Percentiles rank a stretch among this genome's conserved stretches.
phyloP scores from a whole-genome alignment of 129 eudicot genomes.

The Flaveria robusta region DNA sequence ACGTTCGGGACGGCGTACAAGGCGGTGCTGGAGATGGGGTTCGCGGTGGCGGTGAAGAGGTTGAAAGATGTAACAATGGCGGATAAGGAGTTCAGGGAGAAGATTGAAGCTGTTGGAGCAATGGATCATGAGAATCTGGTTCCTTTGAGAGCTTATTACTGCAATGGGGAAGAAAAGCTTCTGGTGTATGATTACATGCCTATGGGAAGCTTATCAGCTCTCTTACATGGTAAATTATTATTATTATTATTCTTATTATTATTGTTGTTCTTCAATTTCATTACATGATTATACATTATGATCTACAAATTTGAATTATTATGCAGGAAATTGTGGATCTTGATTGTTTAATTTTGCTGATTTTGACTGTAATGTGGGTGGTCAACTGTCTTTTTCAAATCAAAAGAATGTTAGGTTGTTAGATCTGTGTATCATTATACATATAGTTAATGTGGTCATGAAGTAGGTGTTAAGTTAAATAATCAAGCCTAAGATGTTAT shows the following conservation, averaged over 20 bases:
- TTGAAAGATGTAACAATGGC: constrained; percentile 68
- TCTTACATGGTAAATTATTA: constrained; percentile 70
- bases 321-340: constrained; percentile 30
- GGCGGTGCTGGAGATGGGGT: constrained; percentile 72
- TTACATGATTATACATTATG: not conserved
- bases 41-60: constrained; percentile 84
- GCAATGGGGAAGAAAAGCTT: constrained; percentile 72
- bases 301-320: not conserved
- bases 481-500: not conserved
- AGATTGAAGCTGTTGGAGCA: constrained; percentile 73
- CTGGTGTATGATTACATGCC: constrained; percentile 94
- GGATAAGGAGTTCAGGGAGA: constrained; percentile 72
- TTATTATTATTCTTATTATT: not conserved
- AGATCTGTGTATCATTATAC: not conserved
- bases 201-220: constrained; percentile 95
- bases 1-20: constrained; percentile 90
- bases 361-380: constrained; percentile 28
- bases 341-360: constrained; percentile 9
- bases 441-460: constrained; percentile 28
- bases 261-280: not conserved
- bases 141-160: constrained; percentile 78
- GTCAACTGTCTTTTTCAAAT: constrained; percentile 39
- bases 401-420: constrained; percentile 7
- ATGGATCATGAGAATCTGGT: constrained; percentile 79
- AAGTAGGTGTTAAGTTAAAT: constrained; percentile 30